phyloP scores from a whole-genome alignment of 1,284 basidiomycete genomes.

The Waitea zeae region DNA sequence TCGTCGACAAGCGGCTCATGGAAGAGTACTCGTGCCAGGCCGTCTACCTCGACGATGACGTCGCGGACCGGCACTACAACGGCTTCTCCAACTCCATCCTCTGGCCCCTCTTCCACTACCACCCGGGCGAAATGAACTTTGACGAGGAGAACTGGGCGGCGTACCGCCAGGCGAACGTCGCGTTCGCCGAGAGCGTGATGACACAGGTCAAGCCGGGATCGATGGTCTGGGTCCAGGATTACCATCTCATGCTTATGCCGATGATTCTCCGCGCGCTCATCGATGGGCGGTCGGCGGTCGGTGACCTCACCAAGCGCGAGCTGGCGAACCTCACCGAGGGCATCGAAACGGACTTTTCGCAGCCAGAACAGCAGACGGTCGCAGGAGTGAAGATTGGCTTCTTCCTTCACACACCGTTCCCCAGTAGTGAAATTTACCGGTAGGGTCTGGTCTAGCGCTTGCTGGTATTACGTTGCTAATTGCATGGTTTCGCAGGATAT shows the following conservation, averaged over 20 bases:
- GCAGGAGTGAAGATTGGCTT: constrained; percentile 84
- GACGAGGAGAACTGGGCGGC: constrained; percentile 97
- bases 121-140: constrained; percentile 98
- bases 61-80: constrained; percentile 97
- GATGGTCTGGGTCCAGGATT: constrained; percentile 99
- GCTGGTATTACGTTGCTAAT: not conserved
- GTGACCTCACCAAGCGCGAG: constrained; percentile 49
- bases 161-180: constrained; percentile 92
- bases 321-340: constrained; percentile 65
- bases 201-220: constrained; percentile 67
- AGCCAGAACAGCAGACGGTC: constrained; percentile 18
- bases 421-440: constrained; percentile 96
- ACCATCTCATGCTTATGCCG: constrained; percentile 95
- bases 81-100: constrained; percentile 99
- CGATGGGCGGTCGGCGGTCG: constrained; percentile 46
- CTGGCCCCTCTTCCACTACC: constrained; percentile 99
- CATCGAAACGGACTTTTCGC: constrained; percentile 38
- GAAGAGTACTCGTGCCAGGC: constrained; percentile 96
- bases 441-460: constrained; percentile 25
- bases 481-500: constrained; percentile 39
- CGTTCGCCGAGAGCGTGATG: constrained; percentile 82
- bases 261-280: constrained; percentile 84
- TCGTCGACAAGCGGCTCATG: constrained; percentile 78
- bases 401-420: constrained; percentile 98
- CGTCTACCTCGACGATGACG: constrained; percentile 93